Evolutionary conservation across 2,329 filamentous ascomycete genomes (phyloP).

Genomic region (Phyllachora maydis): DNA sequence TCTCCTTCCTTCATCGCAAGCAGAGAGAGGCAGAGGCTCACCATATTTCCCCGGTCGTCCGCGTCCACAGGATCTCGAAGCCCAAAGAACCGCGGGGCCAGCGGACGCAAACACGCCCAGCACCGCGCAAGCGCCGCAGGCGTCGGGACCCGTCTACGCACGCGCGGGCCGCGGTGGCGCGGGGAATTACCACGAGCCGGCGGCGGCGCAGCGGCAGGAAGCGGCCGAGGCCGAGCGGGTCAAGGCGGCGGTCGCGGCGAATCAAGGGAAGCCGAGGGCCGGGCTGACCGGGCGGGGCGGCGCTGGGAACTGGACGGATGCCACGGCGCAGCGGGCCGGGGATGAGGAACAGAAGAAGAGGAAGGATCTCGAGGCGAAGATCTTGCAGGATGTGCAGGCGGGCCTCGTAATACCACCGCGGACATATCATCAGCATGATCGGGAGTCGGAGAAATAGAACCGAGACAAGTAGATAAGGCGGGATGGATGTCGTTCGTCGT

Average conservation of each 20-base stretch:
- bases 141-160: constrained; percentile 11
- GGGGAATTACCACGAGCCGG: constrained; percentile 31
- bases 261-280: constrained; percentile 5
- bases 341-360: constrained; percentile 11
- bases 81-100: constrained; percentile 8
- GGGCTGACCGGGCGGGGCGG: constrained; percentile 27
- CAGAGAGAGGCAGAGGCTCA: no score
- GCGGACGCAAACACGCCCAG: no score
- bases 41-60: neutral
- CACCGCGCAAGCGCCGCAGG: no score
- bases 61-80: constrained; percentile 11
- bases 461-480: no score
- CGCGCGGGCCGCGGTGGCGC: constrained; percentile 37
- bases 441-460: constrained; percentile 6
- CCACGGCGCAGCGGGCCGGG: constrained; percentile 5
- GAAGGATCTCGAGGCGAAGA: constrained; percentile 19
- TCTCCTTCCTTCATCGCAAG: neutral
- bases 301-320: constrained; percentile 29
- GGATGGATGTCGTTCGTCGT: no score
- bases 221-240: constrained; percentile 13
- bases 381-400: constrained; percentile 23
- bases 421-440: constrained; percentile 15
- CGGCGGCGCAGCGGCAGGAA: constrained; percentile 12
- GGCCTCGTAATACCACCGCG: constrained; percentile 23
- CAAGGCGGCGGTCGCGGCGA: constrained; percentile 13